Base-by-base conservation (phyloP, 2,329 filamentous ascomycete species). In the Trichothecium sympodiale region DNA sequence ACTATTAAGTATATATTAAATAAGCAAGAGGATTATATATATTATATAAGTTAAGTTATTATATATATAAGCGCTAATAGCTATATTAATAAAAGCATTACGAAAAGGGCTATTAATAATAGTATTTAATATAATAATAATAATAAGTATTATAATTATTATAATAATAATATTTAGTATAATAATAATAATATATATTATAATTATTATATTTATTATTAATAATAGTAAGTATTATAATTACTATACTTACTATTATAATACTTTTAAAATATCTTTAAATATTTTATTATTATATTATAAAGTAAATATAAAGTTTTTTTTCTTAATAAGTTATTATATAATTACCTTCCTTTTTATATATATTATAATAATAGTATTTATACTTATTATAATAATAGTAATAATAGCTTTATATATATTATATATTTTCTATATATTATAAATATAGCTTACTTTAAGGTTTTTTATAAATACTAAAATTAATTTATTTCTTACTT, bases 151-250 rank as follows among this genome's bases (percentile, higher is more conserved):
- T 8, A 12, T 8, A 12, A 31, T 10, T 31, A 12, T 31, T 12
- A 12, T 15, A 8, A 12, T 31, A 31, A 15, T 13, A 5, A 16
- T 6, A 6, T 5, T n/a, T 15, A 31, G 14, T 31, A 31, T 4
- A 15, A 31, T 5, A 16, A 12, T 14, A 31, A n/a, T 15, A 15
- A 7, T 15, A 15, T 3, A 15, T 15, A 16, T 31, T 31, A 31
- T 31, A n/a, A 31, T 15, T 31, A 31, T 15, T 31, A 31, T 12
- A 7, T 31, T n/a, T n/a, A n/a, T n/a, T n/a, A n/a, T n/a, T n/a
- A n/a, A n/a, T n/a, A n/a, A n/a, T n/a, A n/a, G n/a, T n/a, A n/a
- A n/a, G n/a, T n/a, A n/a, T n/a, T n/a, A n/a, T n/a, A n/a, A n/a
- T n/a, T n/a, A n/a, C n/a, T n/a, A n/a, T n/a, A n/a, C n/a, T n/a